Evolutionary conservation across 1,284 basidiomycete genomes (phyloP).

Genomic region (Quambalaria eucalypti): DNA sequence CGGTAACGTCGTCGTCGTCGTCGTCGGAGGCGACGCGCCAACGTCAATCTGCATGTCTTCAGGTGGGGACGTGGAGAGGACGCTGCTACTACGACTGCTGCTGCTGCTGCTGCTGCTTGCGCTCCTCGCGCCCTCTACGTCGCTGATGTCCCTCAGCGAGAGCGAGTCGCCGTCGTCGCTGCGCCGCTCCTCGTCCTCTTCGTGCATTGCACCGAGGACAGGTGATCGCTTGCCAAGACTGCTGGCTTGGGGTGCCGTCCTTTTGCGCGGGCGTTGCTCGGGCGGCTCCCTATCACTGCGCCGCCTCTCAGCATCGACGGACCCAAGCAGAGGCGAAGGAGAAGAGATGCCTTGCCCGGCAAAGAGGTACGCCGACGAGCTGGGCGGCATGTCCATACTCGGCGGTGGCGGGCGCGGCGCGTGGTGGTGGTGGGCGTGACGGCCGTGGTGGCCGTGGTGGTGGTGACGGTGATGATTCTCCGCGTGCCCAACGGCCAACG

Average conservation of each 20-base stretch:
- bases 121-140: no score
- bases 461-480: background rate
- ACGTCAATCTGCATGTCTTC: no score
- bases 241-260: background rate
- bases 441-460: slow-evolving; percentile 15
- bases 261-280: no score
- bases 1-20: background rate
- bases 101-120: no score
- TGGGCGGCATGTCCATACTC: slow-evolving; percentile 8
- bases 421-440: background rate
- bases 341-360: slow-evolving; percentile 5
- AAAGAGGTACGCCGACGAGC: slow-evolving; percentile 1
- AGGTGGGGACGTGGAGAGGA: background rate
- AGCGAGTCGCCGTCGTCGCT: background rate
- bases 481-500: background rate
- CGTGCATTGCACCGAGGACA: background rate
- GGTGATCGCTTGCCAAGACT: background rate
- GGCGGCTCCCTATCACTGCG: background rate
- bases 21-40: background rate
- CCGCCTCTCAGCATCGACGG: background rate
- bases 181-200: background rate
- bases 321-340: background rate
- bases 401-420: slow-evolving; percentile 4
- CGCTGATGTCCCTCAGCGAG: background rate
- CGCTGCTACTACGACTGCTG: no score